Percentiles rank a stretch among this genome's conserved stretches.
Evolutionary conservation across 768 basidiomycete species (phyloP).

Genomic region (Calocera viscosa): DNA sequence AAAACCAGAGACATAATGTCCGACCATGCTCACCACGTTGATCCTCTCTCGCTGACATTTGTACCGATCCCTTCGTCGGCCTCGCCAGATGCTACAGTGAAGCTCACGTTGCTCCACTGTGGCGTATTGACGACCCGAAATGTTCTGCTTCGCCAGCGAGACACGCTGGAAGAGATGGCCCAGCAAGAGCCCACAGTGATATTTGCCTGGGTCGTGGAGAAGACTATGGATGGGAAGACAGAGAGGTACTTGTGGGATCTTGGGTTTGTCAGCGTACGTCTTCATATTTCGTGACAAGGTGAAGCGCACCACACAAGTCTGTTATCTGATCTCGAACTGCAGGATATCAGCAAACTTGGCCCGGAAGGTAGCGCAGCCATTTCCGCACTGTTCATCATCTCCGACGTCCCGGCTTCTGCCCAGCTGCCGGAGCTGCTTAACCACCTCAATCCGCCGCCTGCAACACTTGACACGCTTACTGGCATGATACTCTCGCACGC

Average conservation of each 20-base stretch:
- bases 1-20: no score
- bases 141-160: constrained; percentile 8
- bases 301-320: no score
- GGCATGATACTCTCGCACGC: neutral
- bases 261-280: constrained; percentile 17
- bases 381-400: neutral
- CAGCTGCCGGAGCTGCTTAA: constrained; percentile 1
- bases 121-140: constrained; percentile 8
- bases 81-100: constrained; percentile 11
- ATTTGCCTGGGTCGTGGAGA: constrained; percentile 17
- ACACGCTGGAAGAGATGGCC: constrained; percentile 12
- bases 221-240: constrained; percentile 13
- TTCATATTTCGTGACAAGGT: no score
- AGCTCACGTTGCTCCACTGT: constrained; percentile 16
- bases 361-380: neutral
- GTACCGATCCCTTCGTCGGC: constrained; percentile 14
- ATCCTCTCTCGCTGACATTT: neutral
- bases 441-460: neutral
- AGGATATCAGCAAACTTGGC: neutral
- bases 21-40: neutral
- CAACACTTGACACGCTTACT: neutral
- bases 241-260: constrained; percentile 17
- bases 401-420: neutral
- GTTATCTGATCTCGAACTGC: no score
- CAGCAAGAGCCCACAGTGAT: constrained; percentile 8